Conservation (phyloP, 169 alveolate genomes). For the Amoebophrya sp. region DNA sequence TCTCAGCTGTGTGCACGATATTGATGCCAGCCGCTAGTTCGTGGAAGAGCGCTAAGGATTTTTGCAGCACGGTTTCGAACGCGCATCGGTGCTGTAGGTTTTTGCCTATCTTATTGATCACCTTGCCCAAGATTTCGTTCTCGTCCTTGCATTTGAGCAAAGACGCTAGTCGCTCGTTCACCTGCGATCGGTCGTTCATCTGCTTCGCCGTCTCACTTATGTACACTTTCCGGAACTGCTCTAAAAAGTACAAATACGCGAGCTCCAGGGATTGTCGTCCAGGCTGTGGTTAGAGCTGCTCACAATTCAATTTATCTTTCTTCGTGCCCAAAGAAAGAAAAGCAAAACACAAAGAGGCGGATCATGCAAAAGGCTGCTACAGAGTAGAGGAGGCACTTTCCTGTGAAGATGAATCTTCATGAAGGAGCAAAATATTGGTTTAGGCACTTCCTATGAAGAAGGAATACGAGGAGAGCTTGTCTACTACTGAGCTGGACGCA, state of each 20-base stretch:
- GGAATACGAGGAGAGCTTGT: too few species aligned
- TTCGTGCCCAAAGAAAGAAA: constrained; percentile 42
- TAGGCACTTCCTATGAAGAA: too few species aligned
- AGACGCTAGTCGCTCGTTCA: constrained; percentile 45
- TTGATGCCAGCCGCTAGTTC: constrained; percentile 85
- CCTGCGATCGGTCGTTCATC: constrained; percentile 39
- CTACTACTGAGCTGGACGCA: too few species aligned
- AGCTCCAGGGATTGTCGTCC: constrained; percentile 61
- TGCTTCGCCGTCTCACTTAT: constrained; percentile 80
- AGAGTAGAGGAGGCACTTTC: too few species aligned
- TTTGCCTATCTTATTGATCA: constrained; percentile 64
- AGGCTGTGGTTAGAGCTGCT: background rate
- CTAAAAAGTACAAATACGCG: constrained; percentile 74
- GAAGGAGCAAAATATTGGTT: too few species aligned
- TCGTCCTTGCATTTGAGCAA: constrained; percentile 62
- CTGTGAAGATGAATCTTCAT: too few species aligned
- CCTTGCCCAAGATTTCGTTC: constrained; percentile 61
- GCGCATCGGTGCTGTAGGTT: constrained; percentile 73
- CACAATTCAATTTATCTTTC: constrained; percentile 34
- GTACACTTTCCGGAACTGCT: constrained; percentile 79
- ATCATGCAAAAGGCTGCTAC: constrained; percentile 39
- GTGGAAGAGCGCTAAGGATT: constrained; percentile 74
- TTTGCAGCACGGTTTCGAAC: constrained; percentile 70
- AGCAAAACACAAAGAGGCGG: constrained; percentile 44
- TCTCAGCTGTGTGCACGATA: constrained; percentile 80